Evolutionary conservation across 2,329 filamentous ascomycete genomes (phyloP).

Genomic region (Cytospora chrysosperma): DNA sequence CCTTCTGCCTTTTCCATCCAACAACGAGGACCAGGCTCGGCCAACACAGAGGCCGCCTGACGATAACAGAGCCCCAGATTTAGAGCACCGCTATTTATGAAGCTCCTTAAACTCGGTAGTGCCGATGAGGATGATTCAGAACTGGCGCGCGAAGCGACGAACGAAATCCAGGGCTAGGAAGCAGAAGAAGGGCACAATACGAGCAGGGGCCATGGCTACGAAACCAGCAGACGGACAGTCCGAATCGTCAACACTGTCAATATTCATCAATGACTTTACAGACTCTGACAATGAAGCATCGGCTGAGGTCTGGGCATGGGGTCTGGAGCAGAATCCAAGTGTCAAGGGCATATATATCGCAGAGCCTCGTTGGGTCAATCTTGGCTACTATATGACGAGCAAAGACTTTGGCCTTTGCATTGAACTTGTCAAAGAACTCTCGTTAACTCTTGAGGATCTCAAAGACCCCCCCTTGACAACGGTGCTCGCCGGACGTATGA

Average conservation of each 20-base stretch:
- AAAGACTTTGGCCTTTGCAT: conserved; percentile 13
- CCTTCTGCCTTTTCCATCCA: background rate
- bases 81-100: background rate
- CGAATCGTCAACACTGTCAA: background rate
- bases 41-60: background rate
- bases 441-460: conserved; percentile 1
- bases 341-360: conserved; percentile 21
- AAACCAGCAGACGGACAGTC: conserved; percentile 5
- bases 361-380: conserved; percentile 22
- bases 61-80: background rate
- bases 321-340: background rate
- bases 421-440: conserved; percentile 9
- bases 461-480: conserved; percentile 17
- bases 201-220: conserved; percentile 13
- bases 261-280: conserved; percentile 24
- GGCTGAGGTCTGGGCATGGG: conserved; percentile 17
- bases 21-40: background rate
- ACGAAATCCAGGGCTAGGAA: conserved; percentile 19
- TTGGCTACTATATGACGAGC: conserved; percentile 23
- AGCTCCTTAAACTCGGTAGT: background rate
- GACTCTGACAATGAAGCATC: conserved; percentile 23
- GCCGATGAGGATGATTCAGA: conserved; percentile 19
- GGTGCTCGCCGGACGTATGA: conserved; percentile 18
- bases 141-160: conserved; percentile 17
- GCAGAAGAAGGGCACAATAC: conserved; percentile 9